These are phyloP conservation scores for Termitomyces sp. DNA, from an alignment of 768 basidiomycete species.

Conservation along the genomic window DNA sequence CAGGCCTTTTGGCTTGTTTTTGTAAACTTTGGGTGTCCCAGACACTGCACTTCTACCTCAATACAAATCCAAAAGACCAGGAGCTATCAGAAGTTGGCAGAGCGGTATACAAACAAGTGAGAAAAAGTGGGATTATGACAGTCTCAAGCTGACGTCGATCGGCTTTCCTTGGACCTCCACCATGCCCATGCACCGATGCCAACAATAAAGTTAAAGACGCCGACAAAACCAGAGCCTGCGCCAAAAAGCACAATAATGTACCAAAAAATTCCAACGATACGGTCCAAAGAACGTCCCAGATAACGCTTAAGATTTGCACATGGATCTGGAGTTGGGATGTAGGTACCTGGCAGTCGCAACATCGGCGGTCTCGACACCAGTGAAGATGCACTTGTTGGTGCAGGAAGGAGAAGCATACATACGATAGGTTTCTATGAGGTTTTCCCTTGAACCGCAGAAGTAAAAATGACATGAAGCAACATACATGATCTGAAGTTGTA, in stretches of 20 bases:
- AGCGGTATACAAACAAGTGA: background rate
- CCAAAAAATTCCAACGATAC: conserved; percentile 76
- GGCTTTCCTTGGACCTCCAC: conserved; percentile 34
- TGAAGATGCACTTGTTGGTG: conserved; percentile 19
- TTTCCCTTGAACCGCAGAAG: background rate
- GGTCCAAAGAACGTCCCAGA: conserved; percentile 62
- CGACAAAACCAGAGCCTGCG: conserved; percentile 66
- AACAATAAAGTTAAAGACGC: conserved; percentile 67
- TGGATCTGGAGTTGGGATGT: conserved; percentile 49
- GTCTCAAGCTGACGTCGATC: conserved; percentile 5
- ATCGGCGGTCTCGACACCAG: conserved; percentile 28
- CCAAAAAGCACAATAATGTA: conserved; percentile 70
- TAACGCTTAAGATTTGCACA: conserved; percentile 51
- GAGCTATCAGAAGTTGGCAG: background rate
- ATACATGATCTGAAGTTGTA: conserved; percentile 85
- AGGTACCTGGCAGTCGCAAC: conserved; percentile 45
- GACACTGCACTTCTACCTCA: background rate
- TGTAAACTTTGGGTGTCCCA: too few relatives aligned
- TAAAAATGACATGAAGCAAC: conserved; percentile 13
- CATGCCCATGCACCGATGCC: conserved; percentile 61
- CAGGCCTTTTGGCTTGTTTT: too few relatives aligned
- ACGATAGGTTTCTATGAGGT: conserved; percentile 77
- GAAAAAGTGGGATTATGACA: background rate
- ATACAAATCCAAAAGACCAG: background rate
- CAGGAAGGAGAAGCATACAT: conserved; percentile 56